Conservation (phyloP, 495 filamentous ascomycete genomes). For the Neurospora sp. region DNA sequence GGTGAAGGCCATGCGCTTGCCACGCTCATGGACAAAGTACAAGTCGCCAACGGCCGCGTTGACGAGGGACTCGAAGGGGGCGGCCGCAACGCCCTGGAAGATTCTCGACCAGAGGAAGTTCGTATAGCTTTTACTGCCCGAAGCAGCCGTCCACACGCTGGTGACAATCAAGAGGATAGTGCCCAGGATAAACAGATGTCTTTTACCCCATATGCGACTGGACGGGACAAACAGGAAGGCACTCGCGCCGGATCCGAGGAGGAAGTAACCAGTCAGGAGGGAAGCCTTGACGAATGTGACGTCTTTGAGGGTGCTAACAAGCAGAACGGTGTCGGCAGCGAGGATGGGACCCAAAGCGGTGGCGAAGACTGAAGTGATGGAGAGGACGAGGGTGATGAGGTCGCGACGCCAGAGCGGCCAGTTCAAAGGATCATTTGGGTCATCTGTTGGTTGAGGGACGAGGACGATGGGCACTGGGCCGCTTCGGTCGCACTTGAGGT, state of each 20-base stretch:
- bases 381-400: conserved; percentile 66
- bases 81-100: conserved; percentile 64
- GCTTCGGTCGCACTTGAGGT: conserved; percentile 63
- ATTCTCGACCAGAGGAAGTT: conserved; percentile 67
- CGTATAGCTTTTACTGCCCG: conserved; percentile 46
- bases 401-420: conserved; percentile 88
- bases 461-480: conserved; percentile 61
- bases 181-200: conserved; percentile 78
- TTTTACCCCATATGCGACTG: conserved; percentile 85
- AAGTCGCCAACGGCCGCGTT: conserved; percentile 71
- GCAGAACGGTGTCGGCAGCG: conserved; percentile 72
- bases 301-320: conserved; percentile 46
- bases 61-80: conserved; percentile 67
- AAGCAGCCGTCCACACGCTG: conserved; percentile 70
- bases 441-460: conserved; percentile 70
- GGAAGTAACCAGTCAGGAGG: conserved; percentile 76
- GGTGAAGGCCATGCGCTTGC: conserved; percentile 80
- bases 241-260: conserved; percentile 71
- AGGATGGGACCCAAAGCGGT: conserved; percentile 73
- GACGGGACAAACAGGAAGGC: conserved; percentile 78
- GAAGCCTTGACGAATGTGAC: conserved; percentile 59
- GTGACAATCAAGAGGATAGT: conserved; percentile 62
- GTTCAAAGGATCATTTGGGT: conserved; percentile 73
- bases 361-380: conserved; percentile 68
- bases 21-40: conserved; percentile 73